Percentiles rank a stretch among this genome's conserved stretches.
Evolutionary conservation across 331 rosid genomes (phyloP).

Genomic region (Pyrus hybrid): DNA sequence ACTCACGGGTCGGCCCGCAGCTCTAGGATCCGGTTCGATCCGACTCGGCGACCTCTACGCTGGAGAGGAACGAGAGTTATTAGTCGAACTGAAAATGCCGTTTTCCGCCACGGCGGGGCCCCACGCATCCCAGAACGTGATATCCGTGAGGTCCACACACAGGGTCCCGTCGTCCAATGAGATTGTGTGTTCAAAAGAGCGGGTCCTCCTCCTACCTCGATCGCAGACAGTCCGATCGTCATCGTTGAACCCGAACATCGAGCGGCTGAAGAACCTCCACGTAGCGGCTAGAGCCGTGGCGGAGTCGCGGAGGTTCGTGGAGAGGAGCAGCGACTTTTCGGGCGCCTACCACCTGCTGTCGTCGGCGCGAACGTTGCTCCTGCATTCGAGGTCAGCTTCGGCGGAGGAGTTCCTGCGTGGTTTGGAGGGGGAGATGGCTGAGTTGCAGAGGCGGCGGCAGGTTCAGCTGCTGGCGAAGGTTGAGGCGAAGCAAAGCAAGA

Average conservation of each 20-base stretch:
- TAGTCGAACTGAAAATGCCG: slow-evolving; percentile 67
- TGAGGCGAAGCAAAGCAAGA: slow-evolving; percentile 17
- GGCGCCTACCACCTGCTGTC: slow-evolving; percentile 61
- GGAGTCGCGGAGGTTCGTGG: slow-evolving; percentile 54
- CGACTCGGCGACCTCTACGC: slow-evolving; percentile 52
- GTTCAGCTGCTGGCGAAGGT: slow-evolving; percentile 4
- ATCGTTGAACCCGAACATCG: slow-evolving; percentile 18
- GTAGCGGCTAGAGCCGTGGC: slow-evolving; percentile 68
- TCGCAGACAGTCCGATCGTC: slow-evolving; percentile 66
- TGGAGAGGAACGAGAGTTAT: slow-evolving; percentile 64
- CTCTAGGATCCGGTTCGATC: slow-evolving; percentile 32
- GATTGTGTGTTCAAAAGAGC: slow-evolving; percentile 38
- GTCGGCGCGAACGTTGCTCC: slow-evolving; percentile 66
- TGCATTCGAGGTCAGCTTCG: slow-evolving; percentile 38
- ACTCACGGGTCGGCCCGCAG: slow-evolving; percentile 38
- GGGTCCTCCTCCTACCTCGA: slow-evolving; percentile 47
- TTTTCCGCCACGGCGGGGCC: slow-evolving; percentile 42
- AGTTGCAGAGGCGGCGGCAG: slow-evolving; percentile 46
- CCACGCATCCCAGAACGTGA: slow-evolving; percentile 31
- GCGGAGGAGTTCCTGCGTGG: slow-evolving; percentile 48
- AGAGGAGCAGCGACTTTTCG: slow-evolving; percentile 37
- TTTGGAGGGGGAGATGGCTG: slow-evolving; percentile 61
- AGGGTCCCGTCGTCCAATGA: slow-evolving; percentile 53
- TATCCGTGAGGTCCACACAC: slow-evolving; percentile 59
- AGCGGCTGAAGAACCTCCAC: slow-evolving; percentile 64